Evolutionary conservation across 1,284 basidiomycete species (phyloP).

Genomic region (Apiotrichum mycotoxinovorans): DNA sequence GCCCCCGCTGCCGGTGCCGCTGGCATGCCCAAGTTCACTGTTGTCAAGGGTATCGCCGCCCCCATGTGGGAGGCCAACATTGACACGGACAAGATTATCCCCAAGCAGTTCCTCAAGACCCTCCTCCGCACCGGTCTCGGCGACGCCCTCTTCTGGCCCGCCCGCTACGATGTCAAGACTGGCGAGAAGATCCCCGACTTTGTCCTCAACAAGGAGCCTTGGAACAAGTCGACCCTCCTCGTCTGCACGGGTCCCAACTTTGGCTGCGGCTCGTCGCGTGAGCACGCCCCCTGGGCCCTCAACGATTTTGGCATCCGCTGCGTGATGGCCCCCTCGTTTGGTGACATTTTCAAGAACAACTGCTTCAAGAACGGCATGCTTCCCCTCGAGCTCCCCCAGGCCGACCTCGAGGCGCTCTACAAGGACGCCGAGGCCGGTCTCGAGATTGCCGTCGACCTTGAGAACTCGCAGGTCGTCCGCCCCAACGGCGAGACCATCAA

Average conservation of each 20-base stretch:
- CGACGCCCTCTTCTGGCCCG: slow-evolving; percentile 79
- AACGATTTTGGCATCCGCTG: slow-evolving; percentile 93
- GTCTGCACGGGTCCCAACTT: slow-evolving; percentile 90
- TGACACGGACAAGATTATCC: slow-evolving; percentile 97
- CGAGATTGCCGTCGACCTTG: slow-evolving; percentile 84
- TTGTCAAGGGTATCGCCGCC: slow-evolving; percentile 79
- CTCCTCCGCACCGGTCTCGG: slow-evolving; percentile 88
- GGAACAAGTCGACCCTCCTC: slow-evolving; percentile 73
- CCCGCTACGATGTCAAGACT: slow-evolving; percentile 75
- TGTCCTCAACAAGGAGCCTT: slow-evolving; percentile 81
- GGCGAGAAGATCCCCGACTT: slow-evolving; percentile 76
- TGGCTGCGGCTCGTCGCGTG: slow-evolving; percentile 88
- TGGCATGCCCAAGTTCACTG: slow-evolving; percentile 68
- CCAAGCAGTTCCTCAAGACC: slow-evolving; percentile 93
- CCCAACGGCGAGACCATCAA: slow-evolving; percentile 68
- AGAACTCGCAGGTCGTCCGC: slow-evolving; percentile 77
- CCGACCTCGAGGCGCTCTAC: slow-evolving; percentile 69
- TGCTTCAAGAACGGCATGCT: slow-evolving; percentile 97
- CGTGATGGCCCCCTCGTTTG: slow-evolving; percentile 89
- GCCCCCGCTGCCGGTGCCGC: slow-evolving; percentile 53
- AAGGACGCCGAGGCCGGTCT: slow-evolving; percentile 74
- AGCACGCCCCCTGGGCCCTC: slow-evolving; percentile 95
- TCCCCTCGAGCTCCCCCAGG: slow-evolving; percentile 72
- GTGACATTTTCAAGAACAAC: slow-evolving; percentile 76
- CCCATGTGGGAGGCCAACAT: slow-evolving; percentile 89